A percentile compares a stretch with the other conserved stretches of the same genome.
Conservation (phyloP, 106 monocot genomes). For the Platanthera guangdongensis region DNA sequence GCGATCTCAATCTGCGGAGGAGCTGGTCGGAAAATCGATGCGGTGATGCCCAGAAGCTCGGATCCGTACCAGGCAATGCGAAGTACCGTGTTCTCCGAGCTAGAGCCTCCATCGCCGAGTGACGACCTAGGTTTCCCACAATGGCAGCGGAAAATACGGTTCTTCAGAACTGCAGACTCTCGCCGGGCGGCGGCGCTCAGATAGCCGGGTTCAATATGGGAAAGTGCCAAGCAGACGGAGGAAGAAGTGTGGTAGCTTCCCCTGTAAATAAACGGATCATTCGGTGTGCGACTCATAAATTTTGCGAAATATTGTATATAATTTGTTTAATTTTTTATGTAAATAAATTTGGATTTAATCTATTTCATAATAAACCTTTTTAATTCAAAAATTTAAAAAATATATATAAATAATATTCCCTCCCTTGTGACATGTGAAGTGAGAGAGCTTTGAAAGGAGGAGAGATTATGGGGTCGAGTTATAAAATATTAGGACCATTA, state of each 20-base stretch:
- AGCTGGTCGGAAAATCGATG: constrained; percentile 52
- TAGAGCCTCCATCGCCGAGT: constrained; percentile 10
- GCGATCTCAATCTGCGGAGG: constrained; percentile 1
- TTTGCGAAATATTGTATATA: no score
- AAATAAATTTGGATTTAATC: no score
- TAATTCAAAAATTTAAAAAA: no score
- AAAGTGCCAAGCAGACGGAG: constrained; percentile 1
- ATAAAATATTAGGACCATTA: no score
- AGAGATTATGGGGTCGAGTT: no score
- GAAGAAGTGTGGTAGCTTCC: constrained; percentile 15
- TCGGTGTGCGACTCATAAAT: no score
- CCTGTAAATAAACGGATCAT: not conserved
- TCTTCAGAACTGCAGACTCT: not conserved
- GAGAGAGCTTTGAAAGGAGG: no score
- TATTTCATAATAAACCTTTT: no score
- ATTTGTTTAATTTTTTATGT: no score
- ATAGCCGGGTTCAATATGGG: not conserved
- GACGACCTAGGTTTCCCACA: not conserved
- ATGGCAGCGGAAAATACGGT: constrained; percentile 6
- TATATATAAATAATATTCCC: no score
- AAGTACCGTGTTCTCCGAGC: constrained; percentile 60
- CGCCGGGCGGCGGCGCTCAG: not conserved
- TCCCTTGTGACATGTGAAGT: no score
- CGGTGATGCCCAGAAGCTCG: constrained; percentile 73
- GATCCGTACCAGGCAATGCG: constrained; percentile 77